Percentiles rank a stretch among this genome's conserved stretches.
Evolutionary conservation across 2,329 filamentous ascomycete species (phyloP).

Genomic region (Cytospora paraplurivora): DNA sequence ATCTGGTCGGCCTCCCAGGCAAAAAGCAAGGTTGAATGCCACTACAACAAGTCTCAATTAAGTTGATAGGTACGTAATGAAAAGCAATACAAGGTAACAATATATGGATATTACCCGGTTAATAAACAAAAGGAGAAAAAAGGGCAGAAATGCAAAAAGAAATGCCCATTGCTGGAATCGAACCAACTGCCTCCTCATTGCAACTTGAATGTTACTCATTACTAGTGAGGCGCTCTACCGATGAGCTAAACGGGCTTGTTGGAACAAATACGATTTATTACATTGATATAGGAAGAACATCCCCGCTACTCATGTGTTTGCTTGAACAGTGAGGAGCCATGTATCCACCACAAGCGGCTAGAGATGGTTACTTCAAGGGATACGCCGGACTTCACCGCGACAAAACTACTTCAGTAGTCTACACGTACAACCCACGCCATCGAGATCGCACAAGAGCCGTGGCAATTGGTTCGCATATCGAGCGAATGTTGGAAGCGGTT

Average conservation of each 20-base stretch:
- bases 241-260: slow-evolving; percentile 5
- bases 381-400: background rate
- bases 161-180: slow-evolving; percentile 3
- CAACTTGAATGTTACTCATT: background rate
- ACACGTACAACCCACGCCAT: background rate
- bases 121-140: background rate
- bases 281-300: too few species aligned
- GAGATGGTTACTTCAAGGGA: background rate
- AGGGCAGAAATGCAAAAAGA: background rate
- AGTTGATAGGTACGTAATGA: too few species aligned
- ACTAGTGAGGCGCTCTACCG: slow-evolving; percentile 12
- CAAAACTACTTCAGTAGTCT: background rate
- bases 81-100: too few species aligned
- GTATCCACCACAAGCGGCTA: background rate
- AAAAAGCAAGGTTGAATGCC: too few species aligned
- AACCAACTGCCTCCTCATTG: slow-evolving; percentile 1
- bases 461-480: too few species aligned
- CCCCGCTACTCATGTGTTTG: too few species aligned
- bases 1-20: too few species aligned
- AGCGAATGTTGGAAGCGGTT: too few species aligned
- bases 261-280: background rate
- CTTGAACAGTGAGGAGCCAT: too few species aligned
- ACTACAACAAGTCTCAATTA: too few species aligned
- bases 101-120: background rate
- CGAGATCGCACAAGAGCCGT: background rate